phyloP scores from a whole-genome alignment of 2,329 filamentous ascomycete genomes.

The Juglanconis juglandina region DNA sequence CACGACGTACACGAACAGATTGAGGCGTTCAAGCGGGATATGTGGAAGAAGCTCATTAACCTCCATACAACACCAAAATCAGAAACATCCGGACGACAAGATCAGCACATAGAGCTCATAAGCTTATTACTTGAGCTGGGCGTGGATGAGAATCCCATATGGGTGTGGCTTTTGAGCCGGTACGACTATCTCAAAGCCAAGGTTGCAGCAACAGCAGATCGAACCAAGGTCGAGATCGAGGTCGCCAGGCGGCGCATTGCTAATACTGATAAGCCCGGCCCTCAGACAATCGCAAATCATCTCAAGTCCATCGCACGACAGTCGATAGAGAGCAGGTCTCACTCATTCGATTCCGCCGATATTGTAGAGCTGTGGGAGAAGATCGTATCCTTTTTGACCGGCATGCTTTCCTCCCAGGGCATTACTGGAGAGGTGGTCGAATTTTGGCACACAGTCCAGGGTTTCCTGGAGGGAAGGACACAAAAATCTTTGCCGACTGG shows the following conservation, averaged over 20 bases:
- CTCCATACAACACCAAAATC: conserved; percentile 56
- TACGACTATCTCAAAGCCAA: conserved; percentile 87
- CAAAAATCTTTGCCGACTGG: conserved; percentile 77
- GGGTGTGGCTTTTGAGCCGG: conserved; percentile 88
- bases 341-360: conserved; percentile 72
- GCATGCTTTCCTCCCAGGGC: conserved; percentile 73
- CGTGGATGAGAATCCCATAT: conserved; percentile 93
- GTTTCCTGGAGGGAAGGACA: conserved; percentile 82
- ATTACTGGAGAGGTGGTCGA: conserved; percentile 85
- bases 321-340: conserved; percentile 55
- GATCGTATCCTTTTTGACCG: conserved; percentile 69
- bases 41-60: conserved; percentile 77
- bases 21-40: conserved; percentile 78
- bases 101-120: conserved; percentile 88
- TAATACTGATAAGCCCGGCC: conserved; percentile 66
- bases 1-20: conserved; percentile 86
- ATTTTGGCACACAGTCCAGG: conserved; percentile 89
- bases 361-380: conserved; percentile 93
- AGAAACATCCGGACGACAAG: conserved; percentile 58
- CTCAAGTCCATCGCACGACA: conserved; percentile 71
- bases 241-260: conserved; percentile 80
- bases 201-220: conserved; percentile 75
- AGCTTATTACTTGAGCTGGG: conserved; percentile 85
- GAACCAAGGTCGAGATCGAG: conserved; percentile 89
- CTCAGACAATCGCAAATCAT: conserved; percentile 69